A percentile compares a stretch with the other conserved stretches of the same genome.
Evolutionary conservation across 768 basidiomycete species (phyloP).

Genomic region (Exidia glandulosa): DNA sequence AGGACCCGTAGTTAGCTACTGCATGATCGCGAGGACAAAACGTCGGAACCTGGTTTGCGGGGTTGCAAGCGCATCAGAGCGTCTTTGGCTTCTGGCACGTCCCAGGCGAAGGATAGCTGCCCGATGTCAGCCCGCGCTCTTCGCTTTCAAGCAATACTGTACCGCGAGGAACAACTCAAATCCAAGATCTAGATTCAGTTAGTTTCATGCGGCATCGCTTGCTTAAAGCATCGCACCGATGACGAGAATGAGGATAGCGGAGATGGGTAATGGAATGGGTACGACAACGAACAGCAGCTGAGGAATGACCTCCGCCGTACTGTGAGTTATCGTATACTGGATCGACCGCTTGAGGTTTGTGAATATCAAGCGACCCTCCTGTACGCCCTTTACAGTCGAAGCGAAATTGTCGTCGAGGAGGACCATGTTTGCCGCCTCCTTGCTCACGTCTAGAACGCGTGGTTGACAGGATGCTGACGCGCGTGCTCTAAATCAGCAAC

Average conservation of each 20-base stretch:
- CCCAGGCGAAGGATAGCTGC: constrained; percentile 63
- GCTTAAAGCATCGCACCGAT: constrained; percentile 34
- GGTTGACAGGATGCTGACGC: neutral
- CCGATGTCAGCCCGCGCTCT: no score
- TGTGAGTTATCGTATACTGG: constrained; percentile 59
- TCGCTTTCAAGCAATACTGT: no score
- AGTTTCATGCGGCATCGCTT: neutral
- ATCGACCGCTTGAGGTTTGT: constrained; percentile 62
- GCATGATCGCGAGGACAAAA: no score
- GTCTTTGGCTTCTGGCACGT: constrained; percentile 52
- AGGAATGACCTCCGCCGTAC: constrained; percentile 58
- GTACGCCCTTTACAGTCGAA: constrained; percentile 60
- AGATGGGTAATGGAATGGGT: constrained; percentile 52
- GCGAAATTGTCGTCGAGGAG: constrained; percentile 64
- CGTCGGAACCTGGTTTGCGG: constrained; percentile 46
- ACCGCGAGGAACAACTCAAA: constrained; percentile 60
- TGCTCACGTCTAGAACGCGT: constrained; percentile 40
- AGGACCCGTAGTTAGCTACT: neutral
- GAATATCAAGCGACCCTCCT: constrained; percentile 59
- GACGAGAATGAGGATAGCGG: constrained; percentile 59
- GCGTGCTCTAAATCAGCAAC: neutral
- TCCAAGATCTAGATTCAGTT: constrained; percentile 41
- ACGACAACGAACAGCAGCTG: constrained; percentile 61
- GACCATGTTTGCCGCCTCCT: constrained; percentile 69
- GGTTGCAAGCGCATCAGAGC: constrained; percentile 58